Evolutionary conservation across 2,329 filamentous ascomycete species (phyloP).

Genomic region (Colletotrichum liriopes): DNA sequence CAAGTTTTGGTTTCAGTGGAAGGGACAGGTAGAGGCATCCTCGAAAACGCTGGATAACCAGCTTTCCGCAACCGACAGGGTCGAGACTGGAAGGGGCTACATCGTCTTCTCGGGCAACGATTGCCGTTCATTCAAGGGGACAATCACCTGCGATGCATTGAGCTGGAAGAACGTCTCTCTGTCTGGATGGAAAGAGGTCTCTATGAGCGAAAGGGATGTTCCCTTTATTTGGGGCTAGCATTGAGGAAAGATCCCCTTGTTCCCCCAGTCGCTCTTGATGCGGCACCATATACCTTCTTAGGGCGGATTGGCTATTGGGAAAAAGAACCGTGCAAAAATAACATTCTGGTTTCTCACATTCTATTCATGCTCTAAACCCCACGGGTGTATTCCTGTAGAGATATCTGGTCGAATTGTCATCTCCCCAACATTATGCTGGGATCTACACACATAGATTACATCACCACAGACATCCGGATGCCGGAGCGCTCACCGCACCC

Average conservation of each 20-base stretch:
- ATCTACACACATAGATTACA: no score
- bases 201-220: slow-evolving; percentile 33
- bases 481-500: no score
- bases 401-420: no score
- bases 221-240: slow-evolving; percentile 19
- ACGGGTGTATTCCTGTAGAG: no score
- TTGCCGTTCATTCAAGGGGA: slow-evolving; percentile 33
- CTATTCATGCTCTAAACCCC: no score
- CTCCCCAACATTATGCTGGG: no score
- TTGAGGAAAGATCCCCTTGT: not conserved
- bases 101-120: slow-evolving; percentile 34
- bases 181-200: slow-evolving; percentile 30
- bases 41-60: not conserved
- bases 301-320: no score
- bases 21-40: not conserved
- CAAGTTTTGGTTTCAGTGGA: slow-evolving; percentile 40
- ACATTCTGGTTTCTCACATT: no score
- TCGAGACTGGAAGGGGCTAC: slow-evolving; percentile 25
- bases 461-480: no score
- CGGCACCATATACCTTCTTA: no score
- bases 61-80: fast-evolving
- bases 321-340: no score
- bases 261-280: no score
- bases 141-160: slow-evolving; percentile 18
- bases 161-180: slow-evolving; percentile 30